phyloP scores from a whole-genome alignment of 345 rosid species.

The Hevea brasiliensis region DNA sequence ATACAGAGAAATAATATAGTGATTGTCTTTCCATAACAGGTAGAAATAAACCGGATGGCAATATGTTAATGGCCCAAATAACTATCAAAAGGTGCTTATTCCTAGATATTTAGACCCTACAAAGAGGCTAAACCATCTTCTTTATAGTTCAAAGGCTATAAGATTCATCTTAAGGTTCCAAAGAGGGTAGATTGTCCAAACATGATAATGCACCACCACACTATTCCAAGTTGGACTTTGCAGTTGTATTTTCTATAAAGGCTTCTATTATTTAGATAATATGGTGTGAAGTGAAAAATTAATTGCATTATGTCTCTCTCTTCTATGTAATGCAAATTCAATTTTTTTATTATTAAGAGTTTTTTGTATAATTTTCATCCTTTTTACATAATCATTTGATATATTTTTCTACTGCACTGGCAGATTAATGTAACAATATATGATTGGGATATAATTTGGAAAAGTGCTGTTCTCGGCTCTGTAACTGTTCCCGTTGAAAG shows the following conservation, averaged over 20 bases:
- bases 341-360: neutral
- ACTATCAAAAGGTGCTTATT: neutral
- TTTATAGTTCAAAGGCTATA: neutral
- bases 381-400: neutral
- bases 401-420: conserved; percentile 8
- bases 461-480: conserved; percentile 94
- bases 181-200: neutral
- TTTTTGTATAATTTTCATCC: neutral
- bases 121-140: neutral
- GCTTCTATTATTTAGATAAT: neutral
- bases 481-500: conserved; percentile 80
- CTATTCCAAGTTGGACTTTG: neutral
- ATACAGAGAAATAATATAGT: no score
- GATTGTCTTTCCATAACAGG: no score
- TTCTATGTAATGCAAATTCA: neutral
- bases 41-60: neutral
- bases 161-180: neutral
- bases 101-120: neutral
- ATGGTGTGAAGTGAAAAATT: neutral
- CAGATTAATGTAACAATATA: conserved; percentile 94
- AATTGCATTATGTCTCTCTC: neutral
- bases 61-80: neutral
- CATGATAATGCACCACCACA: neutral
- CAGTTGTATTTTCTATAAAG: neutral
- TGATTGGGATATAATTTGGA: conserved; percentile 99